Conservation (phyloP, 345 rosid genomes). For the Hibiscus mutabilis region DNA sequence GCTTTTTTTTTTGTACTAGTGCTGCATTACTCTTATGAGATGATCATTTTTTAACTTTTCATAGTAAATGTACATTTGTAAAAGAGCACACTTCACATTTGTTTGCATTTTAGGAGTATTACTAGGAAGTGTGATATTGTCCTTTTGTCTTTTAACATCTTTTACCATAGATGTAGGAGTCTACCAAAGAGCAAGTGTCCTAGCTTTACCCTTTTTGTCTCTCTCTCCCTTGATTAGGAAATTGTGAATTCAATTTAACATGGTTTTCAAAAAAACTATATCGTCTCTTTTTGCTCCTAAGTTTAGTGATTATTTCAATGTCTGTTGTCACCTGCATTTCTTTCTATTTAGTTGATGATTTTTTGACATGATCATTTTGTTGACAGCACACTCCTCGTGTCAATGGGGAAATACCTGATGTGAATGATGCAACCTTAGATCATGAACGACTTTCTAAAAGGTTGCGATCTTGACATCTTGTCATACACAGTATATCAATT, state of each 20-base stretch:
- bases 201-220: background rate
- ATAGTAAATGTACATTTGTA: too few species aligned
- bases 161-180: background rate
- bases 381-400: constrained; percentile 88
- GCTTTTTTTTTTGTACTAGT: too few species aligned
- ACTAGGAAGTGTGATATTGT: background rate
- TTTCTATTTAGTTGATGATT: background rate
- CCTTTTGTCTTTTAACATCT: background rate
- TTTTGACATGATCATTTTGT: constrained; percentile 18
- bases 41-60: too few species aligned
- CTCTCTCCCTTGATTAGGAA: background rate
- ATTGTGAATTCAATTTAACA: background rate
- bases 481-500: background rate
- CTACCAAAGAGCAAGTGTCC: background rate
- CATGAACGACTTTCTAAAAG: constrained; percentile 88
- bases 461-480: constrained; percentile 30
- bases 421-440: constrained; percentile 78
- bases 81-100: too few species aligned
- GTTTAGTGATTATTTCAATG: background rate
- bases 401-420: constrained; percentile 72
- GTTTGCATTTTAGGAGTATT: too few species aligned
- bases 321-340: background rate
- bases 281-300: background rate
- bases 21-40: too few species aligned
- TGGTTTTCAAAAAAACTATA: background rate